Evolutionary conservation across 345 rosid species (phyloP).

Genomic region (Ailanthus altissimus): DNA sequence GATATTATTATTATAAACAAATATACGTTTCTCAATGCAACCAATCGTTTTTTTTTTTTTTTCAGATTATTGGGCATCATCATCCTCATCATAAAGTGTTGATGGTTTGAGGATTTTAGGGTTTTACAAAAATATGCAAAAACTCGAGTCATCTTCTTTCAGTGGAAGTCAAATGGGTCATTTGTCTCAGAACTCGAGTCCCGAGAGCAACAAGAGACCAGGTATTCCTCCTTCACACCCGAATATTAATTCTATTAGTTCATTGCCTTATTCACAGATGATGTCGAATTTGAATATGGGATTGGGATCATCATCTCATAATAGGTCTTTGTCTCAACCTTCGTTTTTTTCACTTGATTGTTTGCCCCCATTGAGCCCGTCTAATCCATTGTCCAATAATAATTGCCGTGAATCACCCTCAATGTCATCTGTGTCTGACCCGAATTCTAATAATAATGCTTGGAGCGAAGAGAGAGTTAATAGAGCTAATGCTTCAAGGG

Average conservation of each 20-base stretch:
- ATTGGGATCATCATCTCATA: conserved; percentile 35
- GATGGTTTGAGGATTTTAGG: background rate
- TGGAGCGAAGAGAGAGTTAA: conserved; percentile 44
- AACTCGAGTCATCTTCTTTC: conserved; percentile 20
- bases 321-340: conserved; percentile 59
- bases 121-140: conserved; percentile 18
- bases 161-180: conserved; percentile 22
- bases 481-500: conserved; percentile 28
- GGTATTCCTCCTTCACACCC: conserved; percentile 47
- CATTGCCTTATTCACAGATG: conserved; percentile 39
- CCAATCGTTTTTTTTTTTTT: background rate
- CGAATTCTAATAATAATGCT: conserved; percentile 37
- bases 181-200: conserved; percentile 13
- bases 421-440: conserved; percentile 29
- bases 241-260: conserved; percentile 22
- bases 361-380: conserved; percentile 58
- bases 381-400: conserved; percentile 21
- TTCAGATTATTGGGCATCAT: background rate
- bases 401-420: conserved; percentile 32
- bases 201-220: conserved; percentile 30
- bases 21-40: conserved; percentile 4
- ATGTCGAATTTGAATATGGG: conserved; percentile 37
- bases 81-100: background rate
- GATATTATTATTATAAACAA: background rate
- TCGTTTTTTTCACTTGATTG: conserved; percentile 56